phyloP scores from a whole-genome alignment of 139 green algal genomes.

The Picochlorum sp. region DNA sequence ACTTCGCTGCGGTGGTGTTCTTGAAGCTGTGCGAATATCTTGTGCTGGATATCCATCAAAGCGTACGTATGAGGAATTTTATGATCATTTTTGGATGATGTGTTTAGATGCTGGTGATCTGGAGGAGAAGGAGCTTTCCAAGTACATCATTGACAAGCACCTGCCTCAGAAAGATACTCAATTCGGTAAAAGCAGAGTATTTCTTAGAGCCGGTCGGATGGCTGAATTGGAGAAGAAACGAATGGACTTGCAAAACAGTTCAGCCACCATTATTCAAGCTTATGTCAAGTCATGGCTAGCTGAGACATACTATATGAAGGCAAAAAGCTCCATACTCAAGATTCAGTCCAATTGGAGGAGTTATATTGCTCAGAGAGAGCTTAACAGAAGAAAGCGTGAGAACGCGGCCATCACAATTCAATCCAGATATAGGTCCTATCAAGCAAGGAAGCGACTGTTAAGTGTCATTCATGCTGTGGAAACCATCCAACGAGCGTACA shows the following conservation, averaged over 20 bases:
- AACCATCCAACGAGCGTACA: conserved; percentile 28
- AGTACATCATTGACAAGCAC: conserved; percentile 9
- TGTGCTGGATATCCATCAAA: conserved; percentile 93
- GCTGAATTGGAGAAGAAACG: conserved; percentile 84
- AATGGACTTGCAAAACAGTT: conserved; percentile 71
- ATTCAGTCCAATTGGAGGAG: conserved; percentile 49
- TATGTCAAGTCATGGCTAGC: conserved; percentile 52
- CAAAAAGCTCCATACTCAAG: conserved; percentile 15
- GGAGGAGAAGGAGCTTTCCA: conserved; percentile 36
- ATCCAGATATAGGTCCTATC: conserved; percentile 16
- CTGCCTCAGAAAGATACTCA: conserved; percentile 54
- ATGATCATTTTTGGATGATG: conserved; percentile 90
- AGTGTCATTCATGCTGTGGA: conserved; percentile 18
- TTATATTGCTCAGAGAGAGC: conserved; percentile 37
- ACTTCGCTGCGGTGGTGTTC: conserved; percentile 93
- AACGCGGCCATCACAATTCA: conserved; percentile 51
- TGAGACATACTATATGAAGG: conserved; percentile 26
- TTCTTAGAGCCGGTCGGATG: conserved; percentile 84
- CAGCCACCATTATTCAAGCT: conserved; percentile 68
- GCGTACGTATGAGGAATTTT: conserved; percentile 78
- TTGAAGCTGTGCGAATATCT: conserved; percentile 96
- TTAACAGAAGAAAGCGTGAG: conserved; percentile 26
- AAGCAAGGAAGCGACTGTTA: conserved; percentile 8
- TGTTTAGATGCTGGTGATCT: conserved; percentile 42
- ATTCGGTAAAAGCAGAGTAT: conserved; percentile 62